phyloP scores from a whole-genome alignment of 2,329 filamentous ascomycete genomes.

The Karstenula rhodostoma region DNA sequence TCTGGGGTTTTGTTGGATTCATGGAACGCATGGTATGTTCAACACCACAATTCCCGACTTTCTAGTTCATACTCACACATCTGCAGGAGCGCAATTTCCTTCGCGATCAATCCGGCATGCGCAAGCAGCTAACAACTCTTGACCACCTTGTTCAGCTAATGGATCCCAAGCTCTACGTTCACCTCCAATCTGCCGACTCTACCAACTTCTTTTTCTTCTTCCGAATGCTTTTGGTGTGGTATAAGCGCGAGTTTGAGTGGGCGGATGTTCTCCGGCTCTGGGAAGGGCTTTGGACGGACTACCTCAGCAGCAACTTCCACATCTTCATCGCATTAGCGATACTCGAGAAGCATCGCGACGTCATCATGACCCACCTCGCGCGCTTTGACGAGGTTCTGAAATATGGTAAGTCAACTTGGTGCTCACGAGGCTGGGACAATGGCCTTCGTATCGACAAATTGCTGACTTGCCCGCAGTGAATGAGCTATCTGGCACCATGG shows the following conservation, averaged over 20 bases:
- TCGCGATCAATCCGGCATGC: constrained; percentile 95
- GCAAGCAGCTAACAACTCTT: constrained; percentile 85
- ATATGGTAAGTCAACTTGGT: constrained; percentile 71
- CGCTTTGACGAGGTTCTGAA: constrained; percentile 98
- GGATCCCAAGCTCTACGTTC: constrained; percentile 91
- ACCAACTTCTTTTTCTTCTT: constrained; percentile 99
- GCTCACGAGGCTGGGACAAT: background rate
- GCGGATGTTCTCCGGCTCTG: constrained; percentile 84
- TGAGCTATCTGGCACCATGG: constrained; percentile 91
- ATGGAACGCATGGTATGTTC: constrained; percentile 85
- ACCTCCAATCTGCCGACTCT: constrained; percentile 87
- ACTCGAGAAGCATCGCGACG: constrained; percentile 91
- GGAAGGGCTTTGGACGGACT: constrained; percentile 96
- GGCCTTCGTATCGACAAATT: background rate
- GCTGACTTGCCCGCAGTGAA: constrained; percentile 71
- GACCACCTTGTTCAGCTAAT: constrained; percentile 97
- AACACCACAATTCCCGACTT: too few species aligned
- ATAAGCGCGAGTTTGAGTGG: constrained; percentile 97
- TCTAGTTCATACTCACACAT: constrained; percentile 16
- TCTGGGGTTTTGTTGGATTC: constrained; percentile 95
- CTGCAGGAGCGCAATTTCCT: constrained; percentile 86
- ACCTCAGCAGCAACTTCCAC: constrained; percentile 86
- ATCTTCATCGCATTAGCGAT: constrained; percentile 94
- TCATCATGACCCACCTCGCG: constrained; percentile 93
- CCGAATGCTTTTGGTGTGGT: constrained; percentile 98